Evolutionary conservation across 768 basidiomycete species (phyloP).

Genomic region (Suillus fuscotomentosus): DNA sequence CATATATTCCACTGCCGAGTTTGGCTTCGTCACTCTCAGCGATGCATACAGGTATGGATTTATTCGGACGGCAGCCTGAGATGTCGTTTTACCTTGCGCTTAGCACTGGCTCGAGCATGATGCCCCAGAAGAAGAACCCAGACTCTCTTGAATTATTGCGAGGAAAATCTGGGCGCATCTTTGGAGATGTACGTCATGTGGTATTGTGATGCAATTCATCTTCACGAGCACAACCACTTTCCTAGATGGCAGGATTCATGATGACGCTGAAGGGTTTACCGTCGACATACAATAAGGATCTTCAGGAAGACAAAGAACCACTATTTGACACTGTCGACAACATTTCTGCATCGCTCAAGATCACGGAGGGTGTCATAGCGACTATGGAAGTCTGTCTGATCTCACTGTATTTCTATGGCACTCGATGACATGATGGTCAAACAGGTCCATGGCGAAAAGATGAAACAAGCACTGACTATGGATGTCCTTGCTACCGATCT

Average conservation of each 20-base stretch:
- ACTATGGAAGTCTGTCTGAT: conserved; percentile 71
- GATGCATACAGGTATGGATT: conserved; percentile 88
- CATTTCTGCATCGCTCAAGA: conserved; percentile 81
- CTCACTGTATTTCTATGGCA: neutral
- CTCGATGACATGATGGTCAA: neutral
- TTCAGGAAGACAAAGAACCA: conserved; percentile 98
- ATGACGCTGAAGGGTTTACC: conserved; percentile 97
- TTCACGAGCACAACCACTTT: conserved; percentile 7
- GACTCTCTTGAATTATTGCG: conserved; percentile 94
- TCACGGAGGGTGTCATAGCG: conserved; percentile 92
- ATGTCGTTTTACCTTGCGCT: neutral
- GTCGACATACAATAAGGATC: conserved; percentile 98
- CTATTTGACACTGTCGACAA: conserved; percentile 94
- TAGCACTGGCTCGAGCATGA: conserved; percentile 98
- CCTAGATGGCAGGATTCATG: conserved; percentile 92
- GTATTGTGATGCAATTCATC: neutral
- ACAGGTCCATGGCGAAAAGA: conserved; percentile 87
- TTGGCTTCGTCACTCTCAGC: conserved; percentile 93
- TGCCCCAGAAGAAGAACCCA: conserved; percentile 99
- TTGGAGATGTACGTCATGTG: conserved; percentile 70
- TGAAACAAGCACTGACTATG: conserved; percentile 89
- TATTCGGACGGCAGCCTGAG: neutral
- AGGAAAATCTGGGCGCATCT: conserved; percentile 92
- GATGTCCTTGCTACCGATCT: conserved; percentile 99
- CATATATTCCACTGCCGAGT: conserved; percentile 95